Conservation (phyloP, 1,284 basidiomycete species). For the Ustilago trichophora region DNA sequence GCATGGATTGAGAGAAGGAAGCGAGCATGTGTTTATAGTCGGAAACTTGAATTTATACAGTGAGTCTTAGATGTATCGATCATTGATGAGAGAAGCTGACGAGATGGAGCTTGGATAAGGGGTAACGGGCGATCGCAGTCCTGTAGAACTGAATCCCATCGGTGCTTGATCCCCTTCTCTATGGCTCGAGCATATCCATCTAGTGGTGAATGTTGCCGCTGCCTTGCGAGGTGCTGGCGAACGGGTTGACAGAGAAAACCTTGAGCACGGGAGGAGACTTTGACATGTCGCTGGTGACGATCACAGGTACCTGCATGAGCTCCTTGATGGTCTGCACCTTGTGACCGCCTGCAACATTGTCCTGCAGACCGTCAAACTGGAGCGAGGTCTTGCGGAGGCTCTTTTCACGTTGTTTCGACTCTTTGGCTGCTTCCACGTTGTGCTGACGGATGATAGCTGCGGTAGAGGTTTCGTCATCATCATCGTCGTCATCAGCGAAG, state of each 20-base stretch:
- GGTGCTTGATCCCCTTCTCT: too few relatives aligned
- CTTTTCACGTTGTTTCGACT: constrained; percentile 38
- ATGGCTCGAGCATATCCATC: not conserved
- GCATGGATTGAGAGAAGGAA: too few relatives aligned
- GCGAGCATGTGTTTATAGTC: too few relatives aligned
- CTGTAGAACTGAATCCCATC: too few relatives aligned
- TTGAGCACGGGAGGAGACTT: constrained; percentile 63
- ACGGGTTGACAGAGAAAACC: constrained; percentile 50
- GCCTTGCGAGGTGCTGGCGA: constrained; percentile 3
- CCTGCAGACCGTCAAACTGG: constrained; percentile 38
- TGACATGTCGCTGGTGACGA: constrained; percentile 59
- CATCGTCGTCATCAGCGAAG: constrained; percentile 59
- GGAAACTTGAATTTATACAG: too few relatives aligned
- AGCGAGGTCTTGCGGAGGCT: constrained; percentile 39
- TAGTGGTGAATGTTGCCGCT: constrained; percentile 5
- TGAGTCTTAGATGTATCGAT: too few relatives aligned
- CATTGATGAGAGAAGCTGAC: too few relatives aligned
- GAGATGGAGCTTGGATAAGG: too few relatives aligned
- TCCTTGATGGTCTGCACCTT: constrained; percentile 54
- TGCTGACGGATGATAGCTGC: constrained; percentile 38
- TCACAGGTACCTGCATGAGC: constrained; percentile 54
- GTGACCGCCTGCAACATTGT: constrained; percentile 15
- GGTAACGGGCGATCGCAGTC: constrained; percentile 4
- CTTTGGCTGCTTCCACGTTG: constrained; percentile 48
- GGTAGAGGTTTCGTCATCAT: constrained; percentile 23